Base-by-base conservation (phyloP, 768 basidiomycete species). In the Wakefieldia striispora region DNA sequence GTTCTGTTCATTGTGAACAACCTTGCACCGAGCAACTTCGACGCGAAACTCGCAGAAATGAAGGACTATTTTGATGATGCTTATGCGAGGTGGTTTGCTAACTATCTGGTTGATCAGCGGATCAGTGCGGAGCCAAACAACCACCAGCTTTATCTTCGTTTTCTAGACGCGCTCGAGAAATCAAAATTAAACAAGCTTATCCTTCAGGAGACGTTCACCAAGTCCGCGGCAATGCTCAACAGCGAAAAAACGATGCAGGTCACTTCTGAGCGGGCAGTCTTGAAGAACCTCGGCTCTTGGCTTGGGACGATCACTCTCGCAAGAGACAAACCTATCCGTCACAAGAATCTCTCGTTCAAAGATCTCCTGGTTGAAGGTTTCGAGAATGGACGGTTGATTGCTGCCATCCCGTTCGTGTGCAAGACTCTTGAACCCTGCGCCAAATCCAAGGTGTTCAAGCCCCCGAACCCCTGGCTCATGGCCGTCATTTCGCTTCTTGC, bases 1-100 rank as follows among this genome's bases (percentile, higher is more conserved):
- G 93, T 99, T 56, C 75, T 98, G 40, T 99, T 99, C 76, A 95
- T 97, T 60, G 84, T 99, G 70, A 99, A 99, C 74, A 98, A 99
- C 58, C 79, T 99, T 49, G 94, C 95, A 0, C 90, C 92, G 10
- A 89, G 76, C 67, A 99, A 98, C 65, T 95, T 97, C 53, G 93
- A 93, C 33, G 59, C 77, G 21, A 99, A 99, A 69, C 72, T 94
- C 31, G 67, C 72, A 27, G 97, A 98, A 60, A 93, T 99, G 86
- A 78, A 76, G 47, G 83, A 82, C 27, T 76, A 89, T 48, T 95
- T 95, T 69, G 79, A 88, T 40, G 88, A 94, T 58, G 75, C 81
- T 35, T 84, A 93, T 64, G 83, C 91, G 8, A 80, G 88, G 40
- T 99, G 97, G 97, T 97, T 99, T 61, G 95, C 97, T 39, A 88